phyloP scores from a whole-genome alignment of 1,139 yeast species.

The Candida sp. region DNA sequence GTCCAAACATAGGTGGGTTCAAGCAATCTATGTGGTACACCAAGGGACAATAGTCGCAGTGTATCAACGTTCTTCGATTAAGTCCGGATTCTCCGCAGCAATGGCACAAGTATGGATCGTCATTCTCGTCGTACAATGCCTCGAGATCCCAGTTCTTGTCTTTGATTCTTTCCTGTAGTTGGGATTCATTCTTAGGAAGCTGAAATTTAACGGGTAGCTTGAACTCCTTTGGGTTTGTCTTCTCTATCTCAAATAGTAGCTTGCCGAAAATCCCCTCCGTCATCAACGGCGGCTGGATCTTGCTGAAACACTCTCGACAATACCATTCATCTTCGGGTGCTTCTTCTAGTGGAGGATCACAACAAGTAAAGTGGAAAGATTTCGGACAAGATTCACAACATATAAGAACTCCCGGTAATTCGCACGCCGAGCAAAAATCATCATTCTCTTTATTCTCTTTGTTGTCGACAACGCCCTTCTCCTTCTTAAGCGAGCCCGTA shows the following conservation, averaged over 20 bases:
- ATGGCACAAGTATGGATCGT: constrained; percentile 71
- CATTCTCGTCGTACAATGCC: constrained; percentile 64
- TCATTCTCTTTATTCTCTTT: constrained; percentile 61
- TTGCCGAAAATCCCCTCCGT: constrained; percentile 64
- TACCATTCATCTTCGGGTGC: constrained; percentile 93
- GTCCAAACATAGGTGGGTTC: constrained; percentile 71
- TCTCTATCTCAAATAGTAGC: constrained; percentile 59
- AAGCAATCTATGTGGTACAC: constrained; percentile 95
- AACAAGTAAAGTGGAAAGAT: constrained; percentile 90
- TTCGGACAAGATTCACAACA: constrained; percentile 95
- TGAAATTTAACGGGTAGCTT: constrained; percentile 70
- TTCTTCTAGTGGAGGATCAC: constrained; percentile 86
- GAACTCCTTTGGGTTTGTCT: constrained; percentile 75
- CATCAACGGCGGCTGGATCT: constrained; percentile 27
- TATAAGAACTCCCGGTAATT: constrained; percentile 84
- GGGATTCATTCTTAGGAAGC: constrained; percentile 40
- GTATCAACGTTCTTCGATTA: constrained; percentile 54
- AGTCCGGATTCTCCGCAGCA: constrained; percentile 77
- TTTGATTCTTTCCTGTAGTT: constrained; percentile 39
- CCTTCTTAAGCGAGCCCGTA: constrained; percentile 12
- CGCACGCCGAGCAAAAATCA: constrained; percentile 89
- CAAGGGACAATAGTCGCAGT: constrained; percentile 87
- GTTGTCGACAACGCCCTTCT: constrained; percentile 15
- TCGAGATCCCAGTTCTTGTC: constrained; percentile 66
- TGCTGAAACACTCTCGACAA: constrained; percentile 71